These are phyloP conservation scores for Pythium oligandrum DNA, from an alignment of 352 stramenopile species.

Conservation along the genomic window DNA sequence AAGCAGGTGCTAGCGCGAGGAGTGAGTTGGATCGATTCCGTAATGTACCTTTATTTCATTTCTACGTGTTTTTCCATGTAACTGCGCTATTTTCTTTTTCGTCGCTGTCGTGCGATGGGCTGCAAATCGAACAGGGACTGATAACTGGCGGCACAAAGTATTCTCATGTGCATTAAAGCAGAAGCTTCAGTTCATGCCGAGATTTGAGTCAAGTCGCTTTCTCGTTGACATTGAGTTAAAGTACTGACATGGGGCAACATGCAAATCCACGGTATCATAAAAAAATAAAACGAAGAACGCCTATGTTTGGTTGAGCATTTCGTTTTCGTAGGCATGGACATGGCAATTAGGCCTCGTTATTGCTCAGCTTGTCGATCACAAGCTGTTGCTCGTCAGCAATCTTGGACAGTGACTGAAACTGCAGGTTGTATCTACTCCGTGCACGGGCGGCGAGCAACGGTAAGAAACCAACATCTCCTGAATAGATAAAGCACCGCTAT, in stretches of 20 bases:
- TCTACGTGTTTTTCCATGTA: no score
- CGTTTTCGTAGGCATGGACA: slow-evolving; percentile 15
- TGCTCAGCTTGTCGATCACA: slow-evolving; percentile 85
- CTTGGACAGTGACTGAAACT: slow-evolving; percentile 72
- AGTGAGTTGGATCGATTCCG: not conserved
- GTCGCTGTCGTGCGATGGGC: not conserved
- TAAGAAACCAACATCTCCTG: not conserved
- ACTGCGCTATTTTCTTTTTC: no score
- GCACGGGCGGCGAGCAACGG: not conserved
- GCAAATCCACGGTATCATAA: not conserved
- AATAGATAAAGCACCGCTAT: not conserved
- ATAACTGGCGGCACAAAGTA: not conserved
- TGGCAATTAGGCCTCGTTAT: slow-evolving; percentile 66
- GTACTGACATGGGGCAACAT: no score
- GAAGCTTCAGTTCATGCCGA: not conserved
- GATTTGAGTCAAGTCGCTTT: not conserved
- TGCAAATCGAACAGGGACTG: not conserved
- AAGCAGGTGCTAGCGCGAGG: slow-evolving; percentile 13
- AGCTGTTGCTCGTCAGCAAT: slow-evolving; percentile 78
- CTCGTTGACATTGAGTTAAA: no score
- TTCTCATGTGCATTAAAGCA: not conserved
- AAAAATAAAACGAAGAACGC: not conserved
- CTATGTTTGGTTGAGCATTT: slow-evolving; percentile 26
- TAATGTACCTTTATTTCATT: not conserved
- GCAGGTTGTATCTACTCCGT: slow-evolving; percentile 55